Base-by-base conservation (phyloP, 2,329 filamentous ascomycete species). In the Penicillium griseofulvum region DNA sequence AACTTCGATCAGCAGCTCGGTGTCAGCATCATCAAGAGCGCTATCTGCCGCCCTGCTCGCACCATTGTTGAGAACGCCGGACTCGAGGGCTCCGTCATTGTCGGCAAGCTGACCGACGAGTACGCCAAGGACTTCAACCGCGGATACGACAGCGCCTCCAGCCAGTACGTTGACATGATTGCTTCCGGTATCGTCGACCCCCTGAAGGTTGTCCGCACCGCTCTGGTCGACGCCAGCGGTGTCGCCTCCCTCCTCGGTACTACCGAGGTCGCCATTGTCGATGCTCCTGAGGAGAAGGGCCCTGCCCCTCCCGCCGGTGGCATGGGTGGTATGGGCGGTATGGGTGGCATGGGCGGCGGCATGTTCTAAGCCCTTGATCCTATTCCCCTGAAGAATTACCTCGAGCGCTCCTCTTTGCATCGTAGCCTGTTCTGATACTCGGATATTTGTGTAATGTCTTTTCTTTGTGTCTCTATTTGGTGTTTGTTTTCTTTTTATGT, bases 1-100 rank as follows among this genome's bases (percentile, higher is more conserved):
- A 99, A 99, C 88, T 99, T 97, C 74, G 94, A 99, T 81, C 94
- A 99, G 83, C 91, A 96, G 81, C 91, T 99, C 64, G 94, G 94
- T 84, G 88, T 99, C 66, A 91, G 84, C 78, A 99, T 99, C 71
- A 85, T 99, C 80, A 96, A 96, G 88, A 96, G 88, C 75, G 94
- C 94, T 74, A 99, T 99, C 77, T 97, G 92, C 71, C 89, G 89
- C 68, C 94, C 94, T 46, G 94, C 94, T 60, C 87, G 91, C 69
- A 95, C 87, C 60, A 99, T 99, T 64, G 90, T 99, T 59, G 94
- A 99, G 85, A 99, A 99, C 77, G 93, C 94, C 62, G 94, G 94
- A 62, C 84, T 92, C 22, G 94, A 99, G 82, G 93, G 94, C 68
- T 93, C 91, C 54, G 94, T 99, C 55, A 86, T 99, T 59, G 91